These are phyloP conservation scores for Thielaviopsis cerberus DNA, from an alignment of 2,329 filamentous ascomycete genomes.

Conservation along the genomic window DNA sequence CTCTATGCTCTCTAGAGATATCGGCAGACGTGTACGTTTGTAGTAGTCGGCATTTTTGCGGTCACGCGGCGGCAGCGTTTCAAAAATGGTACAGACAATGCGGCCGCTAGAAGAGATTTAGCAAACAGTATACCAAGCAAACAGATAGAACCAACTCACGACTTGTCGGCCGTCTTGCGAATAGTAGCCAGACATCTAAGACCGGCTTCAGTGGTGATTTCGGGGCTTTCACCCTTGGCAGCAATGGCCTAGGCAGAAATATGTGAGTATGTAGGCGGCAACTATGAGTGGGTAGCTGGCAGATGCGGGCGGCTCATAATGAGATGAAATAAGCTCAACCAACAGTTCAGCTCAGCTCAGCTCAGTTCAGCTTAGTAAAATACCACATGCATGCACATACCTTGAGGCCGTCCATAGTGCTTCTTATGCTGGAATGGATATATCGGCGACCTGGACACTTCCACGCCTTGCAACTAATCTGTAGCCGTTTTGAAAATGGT, in stretches of 20 bases:
- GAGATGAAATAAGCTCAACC: neutral
- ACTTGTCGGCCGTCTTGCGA: constrained; percentile 62
- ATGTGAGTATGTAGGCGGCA: constrained; percentile 8
- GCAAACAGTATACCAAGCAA: constrained; percentile 55
- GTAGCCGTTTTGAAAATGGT: neutral
- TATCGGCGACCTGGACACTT: neutral
- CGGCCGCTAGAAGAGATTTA: constrained; percentile 38
- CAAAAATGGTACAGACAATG: constrained; percentile 55
- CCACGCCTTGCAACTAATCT: neutral
- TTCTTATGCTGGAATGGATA: constrained; percentile 7
- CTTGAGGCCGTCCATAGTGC: constrained; percentile 6
- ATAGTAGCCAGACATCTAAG: constrained; percentile 58
- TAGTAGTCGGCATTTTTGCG: constrained; percentile 54
- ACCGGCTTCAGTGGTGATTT: constrained; percentile 54
- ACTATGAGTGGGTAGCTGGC: neutral
- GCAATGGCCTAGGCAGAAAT: constrained; percentile 24
- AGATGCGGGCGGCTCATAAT: neutral
- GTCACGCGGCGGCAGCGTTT: constrained; percentile 46
- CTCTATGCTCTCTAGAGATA: constrained; percentile 62
- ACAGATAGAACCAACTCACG: constrained; percentile 31
- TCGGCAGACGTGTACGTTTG: constrained; percentile 54
- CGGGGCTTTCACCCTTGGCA: constrained; percentile 39
- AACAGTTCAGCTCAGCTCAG: no score
- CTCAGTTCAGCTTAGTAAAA: no score
- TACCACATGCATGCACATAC: constrained; percentile 3